Base-by-base conservation (phyloP, 805 yeast species). In the Cyberlindnera mycetangii region DNA sequence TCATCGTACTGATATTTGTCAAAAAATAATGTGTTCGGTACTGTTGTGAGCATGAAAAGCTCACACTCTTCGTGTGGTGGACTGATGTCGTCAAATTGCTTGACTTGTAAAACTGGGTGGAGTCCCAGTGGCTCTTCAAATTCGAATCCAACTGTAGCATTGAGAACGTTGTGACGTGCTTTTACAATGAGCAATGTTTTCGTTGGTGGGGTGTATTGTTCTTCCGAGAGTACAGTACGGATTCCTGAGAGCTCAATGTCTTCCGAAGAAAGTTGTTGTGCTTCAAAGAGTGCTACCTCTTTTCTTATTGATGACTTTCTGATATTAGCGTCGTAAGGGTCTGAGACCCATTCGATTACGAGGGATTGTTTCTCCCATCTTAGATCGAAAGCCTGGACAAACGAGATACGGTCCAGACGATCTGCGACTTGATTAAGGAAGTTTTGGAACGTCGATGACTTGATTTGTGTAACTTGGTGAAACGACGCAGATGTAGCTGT, bases 1-100 rank as follows among this genome's bases (percentile, higher is more conserved):
- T 62, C 66, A 25, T 68, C 59, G 19, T 76, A 68, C 56, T 80
- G 82, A 56, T 76, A 79, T 54, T 66, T 66, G 61, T 79, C 85
- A n/a, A 78, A 66, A 53, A 80, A 77, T 17, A 79, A 43, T 15
- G 65, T 62, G 5, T 61, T 59, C 4, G 82, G 79, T 10, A 78
- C 53, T 8, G 71, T 68, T 21, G 74, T 58, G 49, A 66, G 65
- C 22, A 72, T 59, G 49, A 63, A 76, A 14, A 75, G 65, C 30
- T 65, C 64, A 61, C 85, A 79, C 4, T 54, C 45, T 1, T 51
- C 54, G 14, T 42, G 30, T 27, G 52, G 49, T 3, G 41, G 30
- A 2, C 16, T 18, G 18, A 17, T 24, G 8, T 27, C 58, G 28
- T 42, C 52, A 47, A 37, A 35, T n/a, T 37, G 36, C 3, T 37